Evolutionary conservation across 176 grass and related monocot species (phyloP).

Genomic region (Puccinellia tenuiflora): DNA sequence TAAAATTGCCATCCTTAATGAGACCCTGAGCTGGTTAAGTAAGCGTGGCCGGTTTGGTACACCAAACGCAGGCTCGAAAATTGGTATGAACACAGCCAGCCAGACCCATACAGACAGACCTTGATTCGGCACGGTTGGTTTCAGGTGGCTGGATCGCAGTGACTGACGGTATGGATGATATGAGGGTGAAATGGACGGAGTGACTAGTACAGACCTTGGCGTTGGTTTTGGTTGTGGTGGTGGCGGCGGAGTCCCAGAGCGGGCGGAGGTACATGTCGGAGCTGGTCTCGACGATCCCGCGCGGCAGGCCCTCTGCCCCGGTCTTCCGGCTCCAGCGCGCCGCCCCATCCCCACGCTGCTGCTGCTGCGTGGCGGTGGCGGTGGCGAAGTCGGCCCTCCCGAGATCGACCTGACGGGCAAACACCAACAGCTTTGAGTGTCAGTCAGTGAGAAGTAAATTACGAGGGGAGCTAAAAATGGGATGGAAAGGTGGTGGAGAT

Average conservation of each 20-base stretch:
- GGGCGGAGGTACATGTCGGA: slow-evolving; percentile 81
- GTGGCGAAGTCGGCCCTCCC: background rate
- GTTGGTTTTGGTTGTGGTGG: background rate
- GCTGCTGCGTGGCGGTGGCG: background rate
- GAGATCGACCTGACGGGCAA: slow-evolving; percentile 48
- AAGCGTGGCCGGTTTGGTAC: too few relatives aligned
- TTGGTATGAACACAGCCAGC: too few relatives aligned
- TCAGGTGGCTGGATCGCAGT: too few relatives aligned
- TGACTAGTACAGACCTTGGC: too few relatives aligned
- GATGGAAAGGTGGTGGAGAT: background rate
- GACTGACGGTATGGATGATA: too few relatives aligned
- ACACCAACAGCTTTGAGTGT: background rate
- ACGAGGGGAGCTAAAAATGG: background rate
- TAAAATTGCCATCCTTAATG: too few relatives aligned
- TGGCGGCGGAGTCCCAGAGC: slow-evolving; percentile 38
- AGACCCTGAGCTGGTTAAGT: too few relatives aligned
- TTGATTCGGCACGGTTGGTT: too few relatives aligned
- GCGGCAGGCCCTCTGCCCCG: slow-evolving; percentile 55
- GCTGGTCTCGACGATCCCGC: slow-evolving; percentile 62
- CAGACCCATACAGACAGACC: too few relatives aligned
- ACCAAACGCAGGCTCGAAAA: too few relatives aligned
- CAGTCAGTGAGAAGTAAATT: too few relatives aligned
- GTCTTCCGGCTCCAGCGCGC: slow-evolving; percentile 25
- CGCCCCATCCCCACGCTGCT: background rate
- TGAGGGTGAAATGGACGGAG: too few relatives aligned